These are phyloP conservation scores for Nitzschia sp. DNA, from an alignment of 108 stramenopile genomes.

Conservation along the genomic window DNA sequence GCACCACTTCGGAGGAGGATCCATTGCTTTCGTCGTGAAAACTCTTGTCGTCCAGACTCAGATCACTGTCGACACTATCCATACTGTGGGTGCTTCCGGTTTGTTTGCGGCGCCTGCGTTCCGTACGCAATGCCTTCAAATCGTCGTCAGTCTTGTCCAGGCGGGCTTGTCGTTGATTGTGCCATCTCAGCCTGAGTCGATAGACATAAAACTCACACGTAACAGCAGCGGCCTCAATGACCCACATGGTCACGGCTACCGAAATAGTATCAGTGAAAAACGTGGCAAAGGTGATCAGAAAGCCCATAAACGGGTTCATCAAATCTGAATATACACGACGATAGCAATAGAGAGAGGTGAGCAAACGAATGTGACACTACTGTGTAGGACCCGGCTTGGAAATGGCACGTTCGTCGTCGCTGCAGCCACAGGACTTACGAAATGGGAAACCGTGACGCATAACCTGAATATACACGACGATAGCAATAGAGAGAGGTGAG, in stretches of 20 bases:
- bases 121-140: background rate
- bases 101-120: background rate
- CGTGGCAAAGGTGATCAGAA: slow-evolving; percentile 44
- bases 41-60: slow-evolving; percentile 14
- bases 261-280: slow-evolving; percentile 43
- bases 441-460: slow-evolving; percentile 40
- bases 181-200: slow-evolving; percentile 17
- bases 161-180: slow-evolving; percentile 9
- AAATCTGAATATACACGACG: no score
- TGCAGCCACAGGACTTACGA: no score
- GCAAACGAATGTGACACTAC: no score
- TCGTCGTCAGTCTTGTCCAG: slow-evolving; percentile 25
- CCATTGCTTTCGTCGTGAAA: slow-evolving; percentile 15
- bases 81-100: background rate
- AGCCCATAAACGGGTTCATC: slow-evolving; percentile 40
- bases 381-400: no score
- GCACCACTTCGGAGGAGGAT: background rate
- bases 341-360: no score
- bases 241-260: slow-evolving; percentile 42
- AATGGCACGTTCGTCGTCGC: background rate
- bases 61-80: slow-evolving; percentile 9
- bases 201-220: slow-evolving; percentile 32
- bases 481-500: no score
- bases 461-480: no score
- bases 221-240: slow-evolving; percentile 34